Base-by-base conservation (phyloP, 352 stramenopile genomes). In the Globisporangium orthogonon region DNA sequence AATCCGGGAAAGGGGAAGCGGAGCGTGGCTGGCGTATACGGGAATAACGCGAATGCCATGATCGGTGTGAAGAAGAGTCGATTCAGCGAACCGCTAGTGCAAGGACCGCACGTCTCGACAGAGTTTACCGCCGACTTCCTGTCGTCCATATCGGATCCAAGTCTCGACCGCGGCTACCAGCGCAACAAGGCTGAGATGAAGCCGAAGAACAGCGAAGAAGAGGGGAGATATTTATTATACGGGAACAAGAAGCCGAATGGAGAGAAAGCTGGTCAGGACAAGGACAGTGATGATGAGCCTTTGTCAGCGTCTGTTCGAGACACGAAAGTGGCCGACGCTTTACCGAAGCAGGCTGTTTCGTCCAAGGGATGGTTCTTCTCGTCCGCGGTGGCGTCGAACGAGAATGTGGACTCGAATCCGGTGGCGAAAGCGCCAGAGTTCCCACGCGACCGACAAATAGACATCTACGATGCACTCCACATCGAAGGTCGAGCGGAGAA, bases 381-480 rank as follows among this genome's bases (percentile, higher is more conserved):
- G 18, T 50, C 59, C 2, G 33, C 43, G 39, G 30, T 47, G 5
- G 45, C 52, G 13, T 45, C 51, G 39, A 54, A 59, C 31, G 51
- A 55, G 33, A 57, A 56, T 31, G 40, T 52, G 1, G 23, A 56
- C 35, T 37, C 31, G 29, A 67, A 62, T n/a, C 54, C 47, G 4
- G n/a, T 18, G 23, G 2, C 28, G 6, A 70, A 56, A 37, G 23
- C 7, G 7, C 30, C 57, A 2, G 15, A 23, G 45, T 86, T 69
- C 49, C 69, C 43, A 43, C 70, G 59, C 45, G 70, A 83, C 15
- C 71, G 60, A 48, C 76, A 86, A 59, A 70, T 86, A 18, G 77
- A 72, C 70, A 69, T 86, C 59, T 83, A 83, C 65, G 71, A 83
- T 46, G 76, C 76, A 37, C 60, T 86, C 31, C 63, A 76, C 47